A percentile compares a stretch with the other conserved stretches of the same genome.
Evolutionary conservation across 768 basidiomycete species (phyloP).

Genomic region (Lactifluus rugatus): DNA sequence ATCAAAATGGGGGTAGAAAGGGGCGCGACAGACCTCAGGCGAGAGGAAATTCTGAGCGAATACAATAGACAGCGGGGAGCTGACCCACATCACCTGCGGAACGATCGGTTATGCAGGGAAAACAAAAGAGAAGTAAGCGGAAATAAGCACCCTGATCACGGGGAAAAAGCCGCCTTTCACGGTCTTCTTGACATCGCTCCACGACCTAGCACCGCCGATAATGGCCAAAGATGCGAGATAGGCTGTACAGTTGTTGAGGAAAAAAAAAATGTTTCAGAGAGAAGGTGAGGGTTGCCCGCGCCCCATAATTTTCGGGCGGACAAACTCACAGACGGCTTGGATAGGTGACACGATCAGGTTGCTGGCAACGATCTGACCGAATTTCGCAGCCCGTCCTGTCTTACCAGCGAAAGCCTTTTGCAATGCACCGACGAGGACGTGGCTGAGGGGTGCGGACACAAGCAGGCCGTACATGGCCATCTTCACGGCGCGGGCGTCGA

Average conservation of each 20-base stretch:
- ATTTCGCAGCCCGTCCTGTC: slow-evolving; percentile 49
- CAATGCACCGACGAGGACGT: slow-evolving; percentile 59
- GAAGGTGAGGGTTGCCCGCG: too few relatives aligned
- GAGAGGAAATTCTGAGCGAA: slow-evolving; percentile 76
- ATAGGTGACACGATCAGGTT: slow-evolving; percentile 72
- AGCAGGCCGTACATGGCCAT: slow-evolving; percentile 80
- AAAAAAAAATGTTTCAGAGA: background rate
- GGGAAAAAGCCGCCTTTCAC: slow-evolving; percentile 65
- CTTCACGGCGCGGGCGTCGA: slow-evolving; percentile 66
- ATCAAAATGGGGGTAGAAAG: background rate
- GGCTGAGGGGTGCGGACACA: slow-evolving; percentile 74
- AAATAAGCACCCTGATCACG: slow-evolving; percentile 49
- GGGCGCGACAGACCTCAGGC: slow-evolving; percentile 43
- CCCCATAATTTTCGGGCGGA: too few relatives aligned
- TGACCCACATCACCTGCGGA: slow-evolving; percentile 64
- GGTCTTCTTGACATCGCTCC: slow-evolving; percentile 53
- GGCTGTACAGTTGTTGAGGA: slow-evolving; percentile 31
- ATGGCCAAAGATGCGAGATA: slow-evolving; percentile 75
- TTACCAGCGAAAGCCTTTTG: slow-evolving; percentile 73
- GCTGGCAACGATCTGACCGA: slow-evolving; percentile 67
- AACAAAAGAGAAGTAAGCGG: background rate
- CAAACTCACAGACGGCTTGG: slow-evolving; percentile 51
- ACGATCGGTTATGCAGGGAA: background rate
- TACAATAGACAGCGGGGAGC: slow-evolving; percentile 62
- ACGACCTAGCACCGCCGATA: slow-evolving; percentile 68